Evolutionary conservation across 805 yeast genomes (phyloP).

Genomic region (Metschnikowia hibisci): DNA sequence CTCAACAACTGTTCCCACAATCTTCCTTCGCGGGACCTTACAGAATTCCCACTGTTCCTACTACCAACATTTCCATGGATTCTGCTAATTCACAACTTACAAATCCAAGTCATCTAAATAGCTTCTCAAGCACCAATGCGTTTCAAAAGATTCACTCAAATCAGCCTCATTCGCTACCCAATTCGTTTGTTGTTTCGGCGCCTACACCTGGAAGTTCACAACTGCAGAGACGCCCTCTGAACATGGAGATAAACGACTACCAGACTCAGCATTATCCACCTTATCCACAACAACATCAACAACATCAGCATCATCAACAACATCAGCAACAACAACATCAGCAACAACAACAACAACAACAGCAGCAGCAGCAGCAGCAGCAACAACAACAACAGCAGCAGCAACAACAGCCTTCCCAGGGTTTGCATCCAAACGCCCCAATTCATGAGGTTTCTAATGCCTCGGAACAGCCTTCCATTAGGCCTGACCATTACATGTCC

Average conservation of each 20-base stretch:
- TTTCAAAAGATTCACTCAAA: neutral
- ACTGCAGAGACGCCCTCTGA: constrained; percentile 12
- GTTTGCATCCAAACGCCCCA: neutral
- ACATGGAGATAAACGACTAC: neutral
- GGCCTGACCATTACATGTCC: constrained; percentile 43
- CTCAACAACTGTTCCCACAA: constrained; percentile 3
- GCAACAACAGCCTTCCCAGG: neutral
- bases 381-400: constrained; percentile 2
- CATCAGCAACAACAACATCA: constrained; percentile 1
- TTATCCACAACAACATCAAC: constrained; percentile 6
- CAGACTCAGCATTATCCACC: neutral
- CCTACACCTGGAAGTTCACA: neutral
- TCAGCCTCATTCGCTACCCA: constrained; percentile 3
- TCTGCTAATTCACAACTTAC: constrained; percentile 27
- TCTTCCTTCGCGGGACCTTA: constrained; percentile 10
- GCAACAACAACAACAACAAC: constrained; percentile 6
- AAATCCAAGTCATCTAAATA: neutral
- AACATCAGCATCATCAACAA: neutral
- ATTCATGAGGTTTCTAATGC: neutral
- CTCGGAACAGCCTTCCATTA: constrained; percentile 8
- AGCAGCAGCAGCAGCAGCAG: constrained; percentile 1
- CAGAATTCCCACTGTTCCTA: constrained; percentile 42
- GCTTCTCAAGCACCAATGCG: constrained; percentile 3
- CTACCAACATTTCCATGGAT: constrained; percentile 52
- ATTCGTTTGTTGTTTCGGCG: neutral